A percentile compares a stretch with the other conserved stretches of the same genome.
Evolutionary conservation across 371 early-diverging fungal genomes (phyloP).

Genomic region (Sanchytrium tribonematis): DNA sequence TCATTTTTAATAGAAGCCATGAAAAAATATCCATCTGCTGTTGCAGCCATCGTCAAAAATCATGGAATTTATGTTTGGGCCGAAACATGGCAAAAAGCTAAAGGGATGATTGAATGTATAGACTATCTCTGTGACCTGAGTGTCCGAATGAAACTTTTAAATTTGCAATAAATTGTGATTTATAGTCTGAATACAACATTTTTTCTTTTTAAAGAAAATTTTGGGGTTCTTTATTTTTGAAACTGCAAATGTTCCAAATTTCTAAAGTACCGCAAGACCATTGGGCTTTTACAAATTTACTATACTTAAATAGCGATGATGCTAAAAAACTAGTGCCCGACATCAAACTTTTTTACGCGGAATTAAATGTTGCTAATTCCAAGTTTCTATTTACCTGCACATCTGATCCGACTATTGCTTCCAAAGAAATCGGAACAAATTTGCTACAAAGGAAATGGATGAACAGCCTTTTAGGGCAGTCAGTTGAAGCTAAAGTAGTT

Average conservation of each 20-base stretch:
- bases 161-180: not conserved
- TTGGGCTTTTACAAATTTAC: not conserved
- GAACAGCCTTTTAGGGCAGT: not conserved
- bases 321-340: not conserved
- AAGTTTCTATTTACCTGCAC: not conserved
- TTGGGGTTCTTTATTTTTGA: not conserved
- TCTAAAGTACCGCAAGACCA: not conserved
- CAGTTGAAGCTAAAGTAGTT: not conserved
- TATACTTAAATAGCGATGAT: not conserved
- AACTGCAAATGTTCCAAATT: not conserved
- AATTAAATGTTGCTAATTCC: not conserved
- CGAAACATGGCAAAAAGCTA: not conserved
- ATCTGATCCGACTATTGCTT: not conserved
- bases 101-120: not conserved
- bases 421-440: not conserved
- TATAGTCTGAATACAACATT: not conserved
- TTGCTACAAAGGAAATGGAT: not conserved
- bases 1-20: not conserved
- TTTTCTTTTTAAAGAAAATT: not conserved
- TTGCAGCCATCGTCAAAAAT: not conserved
- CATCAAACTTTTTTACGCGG: not conserved
- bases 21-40: not conserved
- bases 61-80: slow-evolving; percentile 1
- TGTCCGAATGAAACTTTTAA: not conserved
- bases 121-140: not conserved